Base-by-base conservation (phyloP, 768 basidiomycete species). In the Austroboletus festivus region DNA sequence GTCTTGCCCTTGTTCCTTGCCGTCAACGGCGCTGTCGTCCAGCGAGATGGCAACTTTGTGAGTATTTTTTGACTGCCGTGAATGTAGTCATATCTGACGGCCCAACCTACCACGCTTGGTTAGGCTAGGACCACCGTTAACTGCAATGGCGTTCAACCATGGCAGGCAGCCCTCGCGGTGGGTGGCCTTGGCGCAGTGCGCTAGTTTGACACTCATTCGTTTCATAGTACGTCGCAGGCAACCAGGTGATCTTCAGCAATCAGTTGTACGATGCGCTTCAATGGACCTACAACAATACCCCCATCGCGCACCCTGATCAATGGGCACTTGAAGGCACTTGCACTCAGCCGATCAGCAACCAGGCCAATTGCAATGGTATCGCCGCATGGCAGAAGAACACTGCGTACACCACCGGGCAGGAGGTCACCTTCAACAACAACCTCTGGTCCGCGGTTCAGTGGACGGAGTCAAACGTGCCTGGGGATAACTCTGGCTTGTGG, bases 381-480 rank as follows among this genome's bases (percentile, higher is more conserved):
- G 7, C 42, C 15, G 52, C 49, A 10, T 65, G 64, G 66, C 30
- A 53, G 38, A 38, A 31, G 2, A 28, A 11, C 0, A 47, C 44
- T 2, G 61, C 63, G 4, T 65, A 66, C 21, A 35, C 19, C 1
- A 0, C 49, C 1, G 66, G 66, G 0, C 51, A 45, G 0, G 6
- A 30, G 18, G 66, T 57, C 0, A 60, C 50, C 1, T 63, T n/a
- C 5, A 48, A 53, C 4, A 41, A 22, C 0, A 51, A 42, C 3
- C 44, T 65, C 2, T 65, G 66, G 64, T 31, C 41, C 8, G 58
- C 64, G 4, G 53, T 53, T 12, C 61, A 66, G 43, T 68, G 64
- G 64, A 47, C 46, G 0, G 0, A 42, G 22, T 48, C 61, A 0
- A 65, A 65, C 28, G 0, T 20, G 7, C 66, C 64, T 0, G 64